Conservation (phyloP, 2,329 filamentous ascomycete species). For the Ascochyta clinopodiicola region DNA sequence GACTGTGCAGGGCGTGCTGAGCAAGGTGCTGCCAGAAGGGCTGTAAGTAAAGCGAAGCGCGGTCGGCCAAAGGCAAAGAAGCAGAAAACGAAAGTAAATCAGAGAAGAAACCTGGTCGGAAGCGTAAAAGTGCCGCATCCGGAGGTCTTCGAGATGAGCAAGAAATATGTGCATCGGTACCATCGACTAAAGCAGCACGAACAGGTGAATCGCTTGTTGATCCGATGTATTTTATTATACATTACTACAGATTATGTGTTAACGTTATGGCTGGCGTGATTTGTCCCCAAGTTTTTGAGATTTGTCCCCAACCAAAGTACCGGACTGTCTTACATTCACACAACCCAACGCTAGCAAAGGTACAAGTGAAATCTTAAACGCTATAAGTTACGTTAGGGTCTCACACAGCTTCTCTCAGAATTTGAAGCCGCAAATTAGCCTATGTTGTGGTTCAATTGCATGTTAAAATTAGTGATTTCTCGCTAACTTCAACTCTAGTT, state of each 20-base stretch:
- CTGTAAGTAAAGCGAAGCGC: slow-evolving; percentile 11
- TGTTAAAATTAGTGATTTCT: not conserved
- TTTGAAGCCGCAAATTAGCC: not conserved
- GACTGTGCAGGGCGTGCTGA: not conserved
- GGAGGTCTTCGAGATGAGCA: slow-evolving; percentile 5
- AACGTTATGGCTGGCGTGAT: not conserved
- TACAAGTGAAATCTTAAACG: not conserved
- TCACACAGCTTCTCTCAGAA: not conserved
- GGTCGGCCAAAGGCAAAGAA: slow-evolving; percentile 2
- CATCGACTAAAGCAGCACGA: slow-evolving; percentile 5
- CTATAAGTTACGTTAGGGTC: not conserved
- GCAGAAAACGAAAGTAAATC: not conserved
- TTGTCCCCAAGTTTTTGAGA: not conserved
- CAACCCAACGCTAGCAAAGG: not conserved
- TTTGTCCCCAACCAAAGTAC: not conserved
- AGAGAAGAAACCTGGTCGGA: slow-evolving; percentile 8
- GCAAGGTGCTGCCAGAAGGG: not conserved
- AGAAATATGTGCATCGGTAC: not conserved
- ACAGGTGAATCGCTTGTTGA: not conserved
- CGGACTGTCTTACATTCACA: not conserved
- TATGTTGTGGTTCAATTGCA: not conserved
- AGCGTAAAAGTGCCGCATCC: not conserved
- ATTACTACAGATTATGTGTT: no score
- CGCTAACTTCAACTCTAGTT: not conserved
- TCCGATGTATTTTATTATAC: no score